These are phyloP conservation scores for Boletus vermiculosoides DNA, from an alignment of 768 basidiomycete genomes.

Conservation along the genomic window DNA sequence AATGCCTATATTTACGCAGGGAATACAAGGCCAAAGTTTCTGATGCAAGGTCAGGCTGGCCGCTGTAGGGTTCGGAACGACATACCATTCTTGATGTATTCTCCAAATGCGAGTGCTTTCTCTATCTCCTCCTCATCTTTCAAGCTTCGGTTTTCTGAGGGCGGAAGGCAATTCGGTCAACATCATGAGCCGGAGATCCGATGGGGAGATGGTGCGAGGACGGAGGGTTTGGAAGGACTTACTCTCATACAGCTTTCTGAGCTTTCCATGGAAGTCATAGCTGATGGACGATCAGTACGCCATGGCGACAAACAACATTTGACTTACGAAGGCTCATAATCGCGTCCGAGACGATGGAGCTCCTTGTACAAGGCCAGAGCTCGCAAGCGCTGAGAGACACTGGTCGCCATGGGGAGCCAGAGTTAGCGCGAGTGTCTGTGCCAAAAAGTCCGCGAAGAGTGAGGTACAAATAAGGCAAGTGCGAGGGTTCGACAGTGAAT, in stretches of 20 bases:
- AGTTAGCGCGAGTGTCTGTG: background rate
- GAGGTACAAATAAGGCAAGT: background rate
- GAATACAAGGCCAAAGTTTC: conserved; percentile 84
- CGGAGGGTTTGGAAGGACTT: conserved; percentile 21
- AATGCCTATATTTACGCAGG: conserved; percentile 77
- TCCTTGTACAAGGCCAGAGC: conserved; percentile 80
- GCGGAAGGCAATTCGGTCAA: background rate
- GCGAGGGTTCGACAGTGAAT: too few species aligned
- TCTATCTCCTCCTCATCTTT: conserved; percentile 72
- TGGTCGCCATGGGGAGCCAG: conserved; percentile 42
- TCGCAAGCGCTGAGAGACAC: conserved; percentile 51
- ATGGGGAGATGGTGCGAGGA: background rate
- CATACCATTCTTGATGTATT: conserved; percentile 85
- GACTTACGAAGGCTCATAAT: conserved; percentile 79
- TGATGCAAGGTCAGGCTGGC: conserved; percentile 27
- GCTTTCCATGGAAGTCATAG: conserved; percentile 74
- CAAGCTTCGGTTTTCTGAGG: conserved; percentile 62
- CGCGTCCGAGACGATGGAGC: conserved; percentile 73
- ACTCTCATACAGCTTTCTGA: conserved; percentile 76
- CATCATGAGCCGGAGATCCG: background rate
- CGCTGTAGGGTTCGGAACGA: background rate
- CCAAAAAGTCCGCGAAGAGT: background rate
- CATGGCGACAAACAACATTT: conserved; percentile 7
- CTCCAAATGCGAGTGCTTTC: conserved; percentile 68
- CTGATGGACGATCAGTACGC: conserved; percentile 37